Base-by-base conservation (phyloP, 2,329 filamentous ascomycete genomes). In the Arthrobotrys musiformis region DNA sequence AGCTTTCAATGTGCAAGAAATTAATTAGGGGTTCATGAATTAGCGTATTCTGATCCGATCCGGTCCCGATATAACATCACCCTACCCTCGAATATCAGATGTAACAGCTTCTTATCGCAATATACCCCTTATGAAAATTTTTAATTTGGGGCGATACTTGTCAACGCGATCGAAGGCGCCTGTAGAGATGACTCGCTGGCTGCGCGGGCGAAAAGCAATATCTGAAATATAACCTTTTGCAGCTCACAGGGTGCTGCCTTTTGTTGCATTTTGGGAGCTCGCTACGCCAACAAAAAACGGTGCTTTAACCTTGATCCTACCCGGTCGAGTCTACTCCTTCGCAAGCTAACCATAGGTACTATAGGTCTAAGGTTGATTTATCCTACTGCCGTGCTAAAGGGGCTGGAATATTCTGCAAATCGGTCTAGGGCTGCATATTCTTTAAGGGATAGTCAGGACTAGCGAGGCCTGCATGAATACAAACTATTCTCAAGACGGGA, bases 211-310 rank as follows among this genome's bases (percentile, higher is more conserved):
- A 52, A 52, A 52, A 28, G 24, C 6, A 17, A 17, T 30, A 30
- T 30, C n/a, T n/a, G n/a, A n/a, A n/a, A n/a, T n/a, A n/a, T n/a
- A n/a, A 7, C 4, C 4, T 15, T 30, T 2, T 35, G n/a, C 54
- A 40, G 40, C 52, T 56, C 54, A 58, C n/a, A n/a, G 24, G 3
- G 37, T 40, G 17, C 7, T 58, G 35, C 26, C 30, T 58, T 40
- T 33, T 40, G 54, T 58, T 58, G 54, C 13, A 58, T 58, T 58
- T 58, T 58, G 19, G 6, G 30, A 37, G 9, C 33, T 28, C 54
- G 19, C 11, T 24, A 58, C 15, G 8, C 30, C 11, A 19, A 13
- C 4, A 30, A 13, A 30, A 13, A 56, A 56, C 50, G 50, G 50
- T 40, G 30, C n/a, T 58, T 22, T 26, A 37, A 15, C 54, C n/a